Conservation (phyloP, 441 rosid species). For the Erodium trifolium region DNA sequence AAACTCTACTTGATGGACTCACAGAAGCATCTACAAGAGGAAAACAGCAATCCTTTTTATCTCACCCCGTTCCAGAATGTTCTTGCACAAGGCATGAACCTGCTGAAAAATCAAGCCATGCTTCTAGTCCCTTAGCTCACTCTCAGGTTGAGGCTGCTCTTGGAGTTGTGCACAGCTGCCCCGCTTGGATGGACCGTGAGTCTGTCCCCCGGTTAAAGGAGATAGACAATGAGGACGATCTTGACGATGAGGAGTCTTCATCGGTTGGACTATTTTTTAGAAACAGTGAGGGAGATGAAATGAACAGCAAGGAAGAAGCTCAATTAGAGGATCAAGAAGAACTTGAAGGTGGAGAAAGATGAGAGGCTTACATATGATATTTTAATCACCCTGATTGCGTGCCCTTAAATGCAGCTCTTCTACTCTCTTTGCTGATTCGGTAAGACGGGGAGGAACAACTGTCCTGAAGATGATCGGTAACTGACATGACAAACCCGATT, state of each 20-base stretch:
- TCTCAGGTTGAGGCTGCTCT: constrained; percentile 38
- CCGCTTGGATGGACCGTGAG: constrained; percentile 55
- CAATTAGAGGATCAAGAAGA: constrained; percentile 90
- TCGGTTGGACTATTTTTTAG: constrained; percentile 63
- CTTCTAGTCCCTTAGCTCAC: constrained; percentile 24
- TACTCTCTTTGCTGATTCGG: too few species aligned
- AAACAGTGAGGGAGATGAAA: constrained; percentile 47
- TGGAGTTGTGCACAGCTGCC: constrained; percentile 55
- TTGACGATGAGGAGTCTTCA: constrained; percentile 60
- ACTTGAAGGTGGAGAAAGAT: constrained; percentile 56
- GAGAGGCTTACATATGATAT: not conserved
- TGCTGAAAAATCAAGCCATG: constrained; percentile 21
- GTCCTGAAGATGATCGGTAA: not conserved
- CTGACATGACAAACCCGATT: not conserved
- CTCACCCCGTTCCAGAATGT: constrained; percentile 88
- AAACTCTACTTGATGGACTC: constrained; percentile 62
- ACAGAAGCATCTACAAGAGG: constrained; percentile 44
- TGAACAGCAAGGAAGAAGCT: constrained; percentile 65
- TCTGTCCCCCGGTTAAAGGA: constrained; percentile 39
- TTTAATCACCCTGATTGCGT: too few species aligned
- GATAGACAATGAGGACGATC: constrained; percentile 66
- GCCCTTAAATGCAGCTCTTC: too few species aligned
- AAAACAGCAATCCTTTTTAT: constrained; percentile 56
- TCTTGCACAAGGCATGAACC: constrained; percentile 41
- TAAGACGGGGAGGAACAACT: too few species aligned